Percentiles rank a stretch among this genome's conserved stretches.
These are phyloP conservation scores for Fusarium sp. DNA, from an alignment of 2,329 filamentous ascomycete species.

Conservation along the genomic window DNA sequence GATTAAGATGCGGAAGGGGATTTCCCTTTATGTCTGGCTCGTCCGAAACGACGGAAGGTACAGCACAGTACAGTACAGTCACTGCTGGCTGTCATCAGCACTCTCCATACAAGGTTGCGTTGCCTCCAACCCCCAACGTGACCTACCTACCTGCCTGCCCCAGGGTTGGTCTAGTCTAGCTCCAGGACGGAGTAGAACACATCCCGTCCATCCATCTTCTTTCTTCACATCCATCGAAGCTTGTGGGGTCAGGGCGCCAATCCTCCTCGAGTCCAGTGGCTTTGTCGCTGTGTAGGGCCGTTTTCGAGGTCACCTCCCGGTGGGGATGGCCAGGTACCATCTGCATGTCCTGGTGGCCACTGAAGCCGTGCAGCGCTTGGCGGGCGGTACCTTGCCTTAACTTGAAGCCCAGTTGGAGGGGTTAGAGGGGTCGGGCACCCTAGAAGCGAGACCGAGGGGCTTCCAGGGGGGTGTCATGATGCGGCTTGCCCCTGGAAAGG, in stretches of 20 bases:
- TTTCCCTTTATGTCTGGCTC: conserved; percentile 40
- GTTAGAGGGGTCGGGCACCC: background rate
- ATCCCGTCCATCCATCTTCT: background rate
- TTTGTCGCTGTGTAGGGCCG: conserved; percentile 28
- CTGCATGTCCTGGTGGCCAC: conserved; percentile 22
- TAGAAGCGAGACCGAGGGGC: conserved; percentile 2
- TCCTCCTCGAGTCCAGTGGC: conserved; percentile 23
- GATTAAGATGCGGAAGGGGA: conserved; percentile 27
- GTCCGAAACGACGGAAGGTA: conserved; percentile 26
- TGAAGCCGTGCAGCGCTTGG: conserved; percentile 13
- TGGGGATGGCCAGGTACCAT: conserved; percentile 26
- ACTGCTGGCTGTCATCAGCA: background rate
- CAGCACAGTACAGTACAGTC: background rate
- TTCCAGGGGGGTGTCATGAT: conserved; percentile 7
- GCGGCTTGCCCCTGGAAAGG: conserved; percentile 11
- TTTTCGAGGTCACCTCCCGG: conserved; percentile 26
- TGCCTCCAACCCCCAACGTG: conserved; percentile 40
- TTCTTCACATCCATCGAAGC: conserved; percentile 24
- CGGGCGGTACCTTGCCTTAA: conserved; percentile 33
- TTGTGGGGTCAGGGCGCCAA: conserved; percentile 38
- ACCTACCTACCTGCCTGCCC: conserved; percentile 25
- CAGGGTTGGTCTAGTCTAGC: conserved; percentile 11
- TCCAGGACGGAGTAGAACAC: background rate
- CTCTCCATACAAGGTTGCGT: conserved; percentile 24
- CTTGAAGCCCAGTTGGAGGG: conserved; percentile 15